These are phyloP conservation scores for Exserohilum rostratum DNA, from an alignment of 2,329 filamentous ascomycete genomes.

Conservation along the genomic window DNA sequence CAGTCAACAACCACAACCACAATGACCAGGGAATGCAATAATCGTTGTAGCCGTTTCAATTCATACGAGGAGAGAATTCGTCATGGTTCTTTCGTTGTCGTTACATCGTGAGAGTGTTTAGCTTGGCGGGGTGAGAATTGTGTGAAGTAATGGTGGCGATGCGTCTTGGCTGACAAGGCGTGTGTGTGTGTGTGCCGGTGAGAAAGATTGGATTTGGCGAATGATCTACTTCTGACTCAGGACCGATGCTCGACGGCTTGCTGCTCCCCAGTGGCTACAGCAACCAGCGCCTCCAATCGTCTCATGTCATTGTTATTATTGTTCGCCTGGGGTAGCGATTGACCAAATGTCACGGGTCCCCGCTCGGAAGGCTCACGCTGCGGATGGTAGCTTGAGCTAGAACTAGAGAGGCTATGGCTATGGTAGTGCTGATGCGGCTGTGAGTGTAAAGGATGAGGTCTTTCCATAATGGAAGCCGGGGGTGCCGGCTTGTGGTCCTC, in stretches of 20 bases:
- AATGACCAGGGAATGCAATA: constrained; percentile 21
- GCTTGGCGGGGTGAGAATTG: constrained; percentile 1
- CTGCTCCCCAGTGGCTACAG: constrained; percentile 66
- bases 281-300: constrained; percentile 67
- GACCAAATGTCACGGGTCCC: constrained; percentile 38
- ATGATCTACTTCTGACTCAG: constrained; percentile 6
- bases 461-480: constrained; percentile 45
- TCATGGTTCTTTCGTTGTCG: constrained; percentile 24
- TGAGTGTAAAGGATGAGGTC: constrained; percentile 41
- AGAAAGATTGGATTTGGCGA: background rate
- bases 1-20: constrained; percentile 4
- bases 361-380: constrained; percentile 38
- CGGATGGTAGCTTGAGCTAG: constrained; percentile 36
- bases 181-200: background rate
- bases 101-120: constrained; percentile 26
- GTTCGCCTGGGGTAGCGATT: constrained; percentile 43
- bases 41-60: constrained; percentile 4
- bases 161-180: background rate
- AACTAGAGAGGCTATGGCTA: constrained; percentile 35
- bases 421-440: constrained; percentile 39
- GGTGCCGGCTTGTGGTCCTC: constrained; percentile 49
- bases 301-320: constrained; percentile 57
- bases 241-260: constrained; percentile 42
- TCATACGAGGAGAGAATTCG: constrained; percentile 27
- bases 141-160: constrained; percentile 4